These are phyloP conservation scores for Paraphaeosphaeria minitans DNA, from an alignment of 2,329 filamentous ascomycete genomes.

Conservation along the genomic window DNA sequence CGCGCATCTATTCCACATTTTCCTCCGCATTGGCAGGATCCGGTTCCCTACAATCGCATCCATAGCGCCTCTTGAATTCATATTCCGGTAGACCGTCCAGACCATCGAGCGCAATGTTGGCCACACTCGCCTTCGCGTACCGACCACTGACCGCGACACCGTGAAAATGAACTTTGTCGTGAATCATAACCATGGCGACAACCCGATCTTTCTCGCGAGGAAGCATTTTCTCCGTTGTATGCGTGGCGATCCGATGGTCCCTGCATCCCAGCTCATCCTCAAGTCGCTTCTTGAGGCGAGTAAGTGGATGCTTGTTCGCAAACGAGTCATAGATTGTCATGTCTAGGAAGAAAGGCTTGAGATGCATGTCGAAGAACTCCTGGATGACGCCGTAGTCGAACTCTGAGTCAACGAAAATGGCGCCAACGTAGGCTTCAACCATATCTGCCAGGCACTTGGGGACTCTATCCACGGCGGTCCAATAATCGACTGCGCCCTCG, in stretches of 20 bases:
- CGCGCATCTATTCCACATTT: background rate
- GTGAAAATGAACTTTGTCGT: conserved; percentile 69
- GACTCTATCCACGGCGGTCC: conserved; percentile 63
- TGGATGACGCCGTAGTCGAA: conserved; percentile 78
- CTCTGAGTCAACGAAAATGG: conserved; percentile 85
- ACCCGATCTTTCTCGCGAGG: conserved; percentile 54
- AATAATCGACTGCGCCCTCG: conserved; percentile 67
- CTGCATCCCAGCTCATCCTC: conserved; percentile 68
- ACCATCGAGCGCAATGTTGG: conserved; percentile 61
- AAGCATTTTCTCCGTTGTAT: conserved; percentile 52
- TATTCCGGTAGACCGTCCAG: conserved; percentile 58
- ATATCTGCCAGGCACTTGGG: conserved; percentile 85
- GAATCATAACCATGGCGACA: conserved; percentile 76
- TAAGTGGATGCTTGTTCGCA: conserved; percentile 82
- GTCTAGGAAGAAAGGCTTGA: conserved; percentile 80
- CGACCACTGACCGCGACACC: conserved; percentile 66
- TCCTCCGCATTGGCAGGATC: background rate
- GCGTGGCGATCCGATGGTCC: conserved; percentile 55
- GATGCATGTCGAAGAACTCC: conserved; percentile 74
- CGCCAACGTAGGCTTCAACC: conserved; percentile 86
- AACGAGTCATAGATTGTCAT: conserved; percentile 88
- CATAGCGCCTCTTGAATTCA: conserved; percentile 65
- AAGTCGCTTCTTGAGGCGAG: conserved; percentile 69
- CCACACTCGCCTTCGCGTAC: conserved; percentile 74
- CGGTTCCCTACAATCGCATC: conserved; percentile 64